Conservation (phyloP, 352 stramenopile species). For the Pythium sp. region DNA sequence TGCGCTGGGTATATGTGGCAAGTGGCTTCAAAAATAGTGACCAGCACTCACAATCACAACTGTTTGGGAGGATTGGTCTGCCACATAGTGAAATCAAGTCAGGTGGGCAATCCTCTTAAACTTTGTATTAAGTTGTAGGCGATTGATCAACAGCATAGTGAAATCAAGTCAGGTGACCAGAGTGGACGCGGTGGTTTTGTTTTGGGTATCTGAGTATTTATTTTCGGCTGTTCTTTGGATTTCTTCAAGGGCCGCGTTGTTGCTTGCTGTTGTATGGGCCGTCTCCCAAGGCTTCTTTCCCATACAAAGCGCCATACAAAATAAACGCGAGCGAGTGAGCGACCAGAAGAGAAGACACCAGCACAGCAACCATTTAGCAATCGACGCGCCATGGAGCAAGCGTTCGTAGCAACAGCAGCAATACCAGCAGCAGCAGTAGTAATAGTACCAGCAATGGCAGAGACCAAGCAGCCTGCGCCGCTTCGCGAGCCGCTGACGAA, state of each 20-base stretch:
- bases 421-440: not conserved
- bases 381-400: slow-evolving; percentile 10
- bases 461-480: not conserved
- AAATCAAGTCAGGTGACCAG: not conserved
- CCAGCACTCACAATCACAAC: slow-evolving; percentile 4
- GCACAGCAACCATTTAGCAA: slow-evolving; percentile 3
- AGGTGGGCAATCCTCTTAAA: not conserved
- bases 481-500: not conserved
- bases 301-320: not conserved
- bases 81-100: no score
- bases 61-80: no score
- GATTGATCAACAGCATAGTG: no score
- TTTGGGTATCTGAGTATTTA: not conserved
- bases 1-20: not conserved
- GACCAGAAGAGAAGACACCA: not conserved
- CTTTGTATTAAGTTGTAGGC: not conserved
- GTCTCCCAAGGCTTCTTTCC: not conserved
- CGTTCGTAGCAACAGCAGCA: not conserved
- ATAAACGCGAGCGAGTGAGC: not conserved
- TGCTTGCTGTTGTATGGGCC: not conserved
- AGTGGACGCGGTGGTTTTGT: not conserved
- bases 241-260: slow-evolving; percentile 8
- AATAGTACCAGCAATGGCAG: not conserved
- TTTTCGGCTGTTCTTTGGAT: slow-evolving; percentile 15
- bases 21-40: not conserved